Conservation (phyloP, 2,329 filamentous ascomycete species). For the Corynespora cassiicola region DNA sequence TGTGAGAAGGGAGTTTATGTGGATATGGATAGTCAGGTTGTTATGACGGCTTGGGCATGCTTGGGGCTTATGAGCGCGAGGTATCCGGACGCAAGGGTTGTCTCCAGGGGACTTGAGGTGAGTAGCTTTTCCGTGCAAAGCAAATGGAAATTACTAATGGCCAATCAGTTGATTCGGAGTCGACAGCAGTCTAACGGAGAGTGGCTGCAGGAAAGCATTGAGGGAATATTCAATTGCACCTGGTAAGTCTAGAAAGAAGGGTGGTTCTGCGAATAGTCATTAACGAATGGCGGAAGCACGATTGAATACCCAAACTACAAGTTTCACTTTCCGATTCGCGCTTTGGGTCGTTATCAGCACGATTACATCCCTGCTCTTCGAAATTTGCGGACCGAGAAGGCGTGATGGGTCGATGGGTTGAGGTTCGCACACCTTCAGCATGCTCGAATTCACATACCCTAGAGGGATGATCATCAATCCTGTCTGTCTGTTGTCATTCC, state of each 20-base stretch:
- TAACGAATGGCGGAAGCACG: not conserved
- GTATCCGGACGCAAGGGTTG: slow-evolving; percentile 1
- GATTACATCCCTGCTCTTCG: no score
- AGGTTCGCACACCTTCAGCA: no score
- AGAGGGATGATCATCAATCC: no score
- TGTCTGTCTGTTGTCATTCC: no score
- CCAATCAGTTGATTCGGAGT: slow-evolving; percentile 2
- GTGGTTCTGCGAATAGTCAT: slow-evolving; percentile 1
- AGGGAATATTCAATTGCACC: slow-evolving; percentile 8
- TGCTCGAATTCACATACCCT: no score
- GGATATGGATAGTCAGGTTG: slow-evolving; percentile 4
- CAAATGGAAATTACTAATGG: no score
- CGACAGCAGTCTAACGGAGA: slow-evolving; percentile 6
- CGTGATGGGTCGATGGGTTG: no score
- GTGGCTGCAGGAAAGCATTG: slow-evolving; percentile 4
- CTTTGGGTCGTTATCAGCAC: not conserved
- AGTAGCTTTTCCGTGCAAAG: no score
- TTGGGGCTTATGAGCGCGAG: slow-evolving; percentile 4
- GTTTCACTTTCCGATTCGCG: slow-evolving; percentile 6
- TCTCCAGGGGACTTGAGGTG: slow-evolving; percentile 3
- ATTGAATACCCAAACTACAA: slow-evolving; percentile 7
- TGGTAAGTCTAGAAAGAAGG: no score
- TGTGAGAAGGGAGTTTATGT: slow-evolving; percentile 3
- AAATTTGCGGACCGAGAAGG: no score
- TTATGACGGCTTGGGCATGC: slow-evolving; percentile 4